These are phyloP conservation scores for Hortiboletus campestris DNA, from an alignment of 768 basidiomycete species.

Conservation along the genomic window DNA sequence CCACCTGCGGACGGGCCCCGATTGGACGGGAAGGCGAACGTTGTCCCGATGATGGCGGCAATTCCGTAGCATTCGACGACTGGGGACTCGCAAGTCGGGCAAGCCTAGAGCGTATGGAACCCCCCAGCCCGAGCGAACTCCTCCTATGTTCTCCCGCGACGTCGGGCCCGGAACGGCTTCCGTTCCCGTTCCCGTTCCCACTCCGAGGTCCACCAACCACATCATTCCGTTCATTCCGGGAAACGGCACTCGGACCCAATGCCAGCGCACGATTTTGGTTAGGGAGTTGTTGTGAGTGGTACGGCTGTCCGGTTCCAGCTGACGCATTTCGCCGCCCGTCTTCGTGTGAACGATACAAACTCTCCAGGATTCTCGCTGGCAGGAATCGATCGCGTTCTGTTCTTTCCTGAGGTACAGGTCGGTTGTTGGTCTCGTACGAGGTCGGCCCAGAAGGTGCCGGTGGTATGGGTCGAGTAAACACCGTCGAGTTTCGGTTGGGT, in stretches of 20 bases:
- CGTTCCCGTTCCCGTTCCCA: constrained; percentile 2
- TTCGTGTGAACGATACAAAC: constrained; percentile 22
- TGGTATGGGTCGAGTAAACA: constrained; percentile 10
- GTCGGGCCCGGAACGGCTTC: constrained; percentile 10
- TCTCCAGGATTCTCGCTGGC: constrained; percentile 22
- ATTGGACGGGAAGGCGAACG: constrained; percentile 25
- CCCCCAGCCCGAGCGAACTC: constrained; percentile 20
- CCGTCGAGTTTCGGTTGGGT: constrained; percentile 9
- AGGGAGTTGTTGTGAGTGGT: constrained; percentile 1
- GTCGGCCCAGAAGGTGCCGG: constrained; percentile 2
- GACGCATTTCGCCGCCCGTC: constrained; percentile 23
- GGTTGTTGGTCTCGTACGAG: constrained; percentile 15
- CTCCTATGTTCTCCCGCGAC: constrained; percentile 17
- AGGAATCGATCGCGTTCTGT: constrained; percentile 25
- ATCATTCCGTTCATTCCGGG: constrained; percentile 11
- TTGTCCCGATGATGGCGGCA: constrained; percentile 13
- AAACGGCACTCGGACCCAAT: not conserved
- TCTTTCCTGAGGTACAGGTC: constrained; percentile 14
- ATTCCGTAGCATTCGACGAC: constrained; percentile 5
- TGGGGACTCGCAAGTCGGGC: constrained; percentile 24
- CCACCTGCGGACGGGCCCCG: constrained; percentile 24
- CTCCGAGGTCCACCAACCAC: constrained; percentile 4
- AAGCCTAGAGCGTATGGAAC: constrained; percentile 27
- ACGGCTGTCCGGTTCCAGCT: constrained; percentile 7
- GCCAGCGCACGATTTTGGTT: constrained; percentile 1